Evolutionary conservation across 2,329 filamentous ascomycete genomes (phyloP).

Genomic region (Leptographium procerum): DNA sequence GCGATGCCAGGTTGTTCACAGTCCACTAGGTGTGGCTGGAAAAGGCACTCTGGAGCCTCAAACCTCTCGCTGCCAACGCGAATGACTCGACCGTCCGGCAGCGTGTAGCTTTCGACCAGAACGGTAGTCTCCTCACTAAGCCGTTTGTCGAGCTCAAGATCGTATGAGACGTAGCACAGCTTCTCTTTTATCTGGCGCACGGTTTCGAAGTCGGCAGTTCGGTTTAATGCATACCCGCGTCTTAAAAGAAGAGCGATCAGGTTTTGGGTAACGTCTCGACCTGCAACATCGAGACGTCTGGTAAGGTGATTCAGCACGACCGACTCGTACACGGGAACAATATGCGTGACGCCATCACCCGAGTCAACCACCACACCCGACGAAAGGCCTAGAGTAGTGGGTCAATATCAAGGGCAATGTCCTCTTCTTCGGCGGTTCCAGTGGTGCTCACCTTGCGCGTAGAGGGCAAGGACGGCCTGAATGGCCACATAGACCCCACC

Average conservation of each 20-base stretch:
- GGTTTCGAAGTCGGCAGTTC: slow-evolving; percentile 97
- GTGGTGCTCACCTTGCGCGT: slow-evolving; percentile 64
- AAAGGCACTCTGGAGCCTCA: slow-evolving; percentile 94
- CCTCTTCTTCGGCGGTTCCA: neutral
- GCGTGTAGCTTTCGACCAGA: slow-evolving; percentile 91
- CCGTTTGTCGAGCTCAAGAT: slow-evolving; percentile 89
- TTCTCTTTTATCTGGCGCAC: slow-evolving; percentile 99
- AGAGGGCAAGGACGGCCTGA: slow-evolving; percentile 89
- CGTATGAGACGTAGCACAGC: slow-evolving; percentile 98
- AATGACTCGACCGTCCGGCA: slow-evolving; percentile 92
- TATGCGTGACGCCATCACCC: slow-evolving; percentile 95
- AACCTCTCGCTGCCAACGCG: slow-evolving; percentile 94
- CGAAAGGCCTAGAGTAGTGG: slow-evolving; percentile 53
- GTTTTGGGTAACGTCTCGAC: slow-evolving; percentile 95
- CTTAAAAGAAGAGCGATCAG: slow-evolving; percentile 89
- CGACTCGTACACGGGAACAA: slow-evolving; percentile 96
- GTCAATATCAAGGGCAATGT: slow-evolving; percentile 2
- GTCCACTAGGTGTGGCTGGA: slow-evolving; percentile 96
- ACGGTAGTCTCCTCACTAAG: slow-evolving; percentile 96
- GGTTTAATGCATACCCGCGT: slow-evolving; percentile 91
- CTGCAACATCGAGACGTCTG: slow-evolving; percentile 84
- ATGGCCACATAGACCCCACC: slow-evolving; percentile 97
- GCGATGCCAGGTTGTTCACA: slow-evolving; percentile 95
- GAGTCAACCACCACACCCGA: slow-evolving; percentile 98
- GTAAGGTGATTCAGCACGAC: slow-evolving; percentile 97